A percentile compares a stretch with the other conserved stretches of the same genome.
Evolutionary conservation across 495 filamentous ascomycete genomes (phyloP).

Genomic region (Penicillium salamii): DNA sequence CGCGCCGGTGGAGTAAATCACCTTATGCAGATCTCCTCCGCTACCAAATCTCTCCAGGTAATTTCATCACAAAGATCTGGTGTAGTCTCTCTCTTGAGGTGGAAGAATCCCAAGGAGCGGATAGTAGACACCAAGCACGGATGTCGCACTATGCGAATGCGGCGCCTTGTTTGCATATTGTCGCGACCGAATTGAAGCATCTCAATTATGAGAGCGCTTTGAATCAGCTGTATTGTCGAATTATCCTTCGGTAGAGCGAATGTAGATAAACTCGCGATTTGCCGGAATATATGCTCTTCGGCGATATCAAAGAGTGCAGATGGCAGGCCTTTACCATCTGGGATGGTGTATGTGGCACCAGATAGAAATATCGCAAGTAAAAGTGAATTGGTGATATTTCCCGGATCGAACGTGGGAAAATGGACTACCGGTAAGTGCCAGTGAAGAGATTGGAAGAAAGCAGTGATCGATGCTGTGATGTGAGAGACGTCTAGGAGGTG

Average conservation of each 20-base stretch:
- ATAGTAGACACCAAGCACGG: constrained; percentile 36
- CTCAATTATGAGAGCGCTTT: constrained; percentile 38
- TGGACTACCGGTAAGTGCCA: constrained; percentile 42
- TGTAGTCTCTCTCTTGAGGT: constrained; percentile 20
- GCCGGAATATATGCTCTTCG: constrained; percentile 38
- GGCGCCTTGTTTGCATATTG: constrained; percentile 29
- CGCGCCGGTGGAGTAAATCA: constrained; percentile 5
- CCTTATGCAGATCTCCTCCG: constrained; percentile 38
- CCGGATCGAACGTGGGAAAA: constrained; percentile 38
- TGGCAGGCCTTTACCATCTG: constrained; percentile 20
- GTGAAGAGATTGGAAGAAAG: constrained; percentile 38
- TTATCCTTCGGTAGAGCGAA: constrained; percentile 8
- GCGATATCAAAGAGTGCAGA: constrained; percentile 35
- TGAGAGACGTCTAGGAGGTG: constrained; percentile 30
- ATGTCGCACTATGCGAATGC: constrained; percentile 38
- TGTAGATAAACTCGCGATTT: constrained; percentile 21
- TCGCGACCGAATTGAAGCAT: constrained; percentile 42
- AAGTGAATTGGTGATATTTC: constrained; percentile 30
- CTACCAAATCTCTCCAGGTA: constrained; percentile 26
- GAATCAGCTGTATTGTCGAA: constrained; percentile 29
- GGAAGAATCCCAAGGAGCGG: constrained; percentile 32
- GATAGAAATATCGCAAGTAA: constrained; percentile 35
- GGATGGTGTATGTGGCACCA: constrained; percentile 30
- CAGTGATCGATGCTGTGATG: constrained; percentile 34
- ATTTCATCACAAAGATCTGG: constrained; percentile 19